A percentile compares a stretch with the other conserved stretches of the same genome.
Conservation (phyloP, 805 yeast genomes). For the Candida peoriensis region DNA sequence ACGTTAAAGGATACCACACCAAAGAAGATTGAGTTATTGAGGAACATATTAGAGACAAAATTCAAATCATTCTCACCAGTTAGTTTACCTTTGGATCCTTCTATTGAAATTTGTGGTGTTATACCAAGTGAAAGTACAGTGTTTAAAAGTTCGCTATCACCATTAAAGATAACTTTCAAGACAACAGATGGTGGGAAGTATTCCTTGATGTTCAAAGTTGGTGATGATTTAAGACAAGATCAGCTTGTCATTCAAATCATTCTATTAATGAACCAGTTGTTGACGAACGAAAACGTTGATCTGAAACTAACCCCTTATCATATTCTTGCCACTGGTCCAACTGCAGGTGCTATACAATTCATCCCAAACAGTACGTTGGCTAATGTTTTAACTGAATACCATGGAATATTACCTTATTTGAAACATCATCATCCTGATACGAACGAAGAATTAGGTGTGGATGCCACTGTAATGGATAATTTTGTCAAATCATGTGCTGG, state of each 20-base stretch:
- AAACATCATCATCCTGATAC: constrained; percentile 58
- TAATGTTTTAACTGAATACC: constrained; percentile 63
- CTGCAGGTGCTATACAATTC: constrained; percentile 90
- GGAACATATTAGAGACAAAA: constrained; percentile 36
- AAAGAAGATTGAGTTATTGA: constrained; percentile 65
- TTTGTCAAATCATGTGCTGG: constrained; percentile 96
- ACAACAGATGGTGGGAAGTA: constrained; percentile 50
- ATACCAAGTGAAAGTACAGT: constrained; percentile 77
- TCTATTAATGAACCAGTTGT: constrained; percentile 80
- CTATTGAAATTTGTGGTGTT: constrained; percentile 65
- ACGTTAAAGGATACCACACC: constrained; percentile 69
- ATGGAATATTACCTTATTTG: constrained; percentile 71
- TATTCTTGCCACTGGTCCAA: constrained; percentile 84
- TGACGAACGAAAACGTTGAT: constrained; percentile 87
- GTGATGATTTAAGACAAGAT: constrained; percentile 93
- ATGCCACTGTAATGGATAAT: constrained; percentile 74
- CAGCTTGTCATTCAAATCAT: constrained; percentile 95
- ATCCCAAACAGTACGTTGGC: constrained; percentile 91
- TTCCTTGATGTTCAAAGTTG: constrained; percentile 88
- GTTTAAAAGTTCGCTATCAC: constrained; percentile 87
- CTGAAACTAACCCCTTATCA: constrained; percentile 82
- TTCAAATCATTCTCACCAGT: constrained; percentile 50
- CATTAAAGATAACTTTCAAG: constrained; percentile 75
- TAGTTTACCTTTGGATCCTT: constrained; percentile 80
- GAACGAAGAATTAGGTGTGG: constrained; percentile 29